Evolutionary conservation across 148 eudicot genomes (phyloP).

Genomic region (Spergularia marina): DNA sequence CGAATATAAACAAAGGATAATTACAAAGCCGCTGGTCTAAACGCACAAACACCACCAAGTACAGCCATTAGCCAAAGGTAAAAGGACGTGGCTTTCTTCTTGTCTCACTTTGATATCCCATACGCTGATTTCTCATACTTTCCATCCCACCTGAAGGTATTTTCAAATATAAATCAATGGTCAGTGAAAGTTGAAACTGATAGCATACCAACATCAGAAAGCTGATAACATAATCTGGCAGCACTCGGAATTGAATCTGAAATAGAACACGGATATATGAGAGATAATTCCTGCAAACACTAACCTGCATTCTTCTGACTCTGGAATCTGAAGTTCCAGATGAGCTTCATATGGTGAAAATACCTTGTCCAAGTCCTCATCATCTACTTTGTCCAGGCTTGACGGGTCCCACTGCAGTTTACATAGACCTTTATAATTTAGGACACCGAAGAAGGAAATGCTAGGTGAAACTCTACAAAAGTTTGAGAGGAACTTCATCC

Average conservation of each 20-base stretch:
- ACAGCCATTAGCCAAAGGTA: background rate
- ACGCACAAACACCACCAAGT: background rate
- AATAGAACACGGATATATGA: background rate
- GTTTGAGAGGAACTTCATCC: no score
- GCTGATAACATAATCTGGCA: background rate
- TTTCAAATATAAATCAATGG: background rate
- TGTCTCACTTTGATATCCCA: slow-evolving; percentile 26
- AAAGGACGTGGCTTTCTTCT: slow-evolving; percentile 1
- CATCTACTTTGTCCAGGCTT: slow-evolving; percentile 63
- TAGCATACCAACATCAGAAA: background rate
- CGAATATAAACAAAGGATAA: background rate
- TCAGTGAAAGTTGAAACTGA: background rate
- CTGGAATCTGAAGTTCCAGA: slow-evolving; percentile 79
- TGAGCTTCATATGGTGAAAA: slow-evolving; percentile 65
- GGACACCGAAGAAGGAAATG: background rate
- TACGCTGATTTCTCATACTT: slow-evolving; percentile 76
- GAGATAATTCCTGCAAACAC: background rate
- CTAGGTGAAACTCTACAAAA: background rate
- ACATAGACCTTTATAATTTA: background rate
- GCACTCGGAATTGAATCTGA: background rate
- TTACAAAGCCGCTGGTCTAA: background rate
- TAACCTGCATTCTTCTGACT: slow-evolving; percentile 63
- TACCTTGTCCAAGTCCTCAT: slow-evolving; percentile 50
- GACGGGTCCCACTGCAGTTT: slow-evolving; percentile 82
- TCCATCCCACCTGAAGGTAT: slow-evolving; percentile 74